phyloP scores from a whole-genome alignment of 2,329 filamentous ascomycete genomes.

The Xylaria multiplex region DNA sequence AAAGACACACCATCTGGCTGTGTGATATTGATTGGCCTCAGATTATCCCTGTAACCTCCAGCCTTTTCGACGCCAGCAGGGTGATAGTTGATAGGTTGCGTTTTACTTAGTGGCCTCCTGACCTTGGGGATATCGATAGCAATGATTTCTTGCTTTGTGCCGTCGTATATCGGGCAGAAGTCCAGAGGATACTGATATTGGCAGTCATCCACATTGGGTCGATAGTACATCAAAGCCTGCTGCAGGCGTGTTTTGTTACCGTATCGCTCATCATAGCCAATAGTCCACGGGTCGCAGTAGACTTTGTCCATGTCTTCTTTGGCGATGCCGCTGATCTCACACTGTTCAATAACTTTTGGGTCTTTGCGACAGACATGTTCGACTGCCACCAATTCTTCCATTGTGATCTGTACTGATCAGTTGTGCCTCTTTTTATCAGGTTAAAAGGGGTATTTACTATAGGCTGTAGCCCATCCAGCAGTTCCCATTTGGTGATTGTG shows the following conservation, averaged over 20 bases:
- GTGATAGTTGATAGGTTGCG: constrained; percentile 81
- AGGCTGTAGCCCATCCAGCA: constrained; percentile 80
- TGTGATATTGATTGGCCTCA: constrained; percentile 89
- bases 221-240: constrained; percentile 96
- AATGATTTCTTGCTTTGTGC: constrained; percentile 79
- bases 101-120: constrained; percentile 77
- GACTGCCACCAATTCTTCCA: constrained; percentile 87
- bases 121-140: constrained; percentile 85
- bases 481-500: constrained; percentile 78
- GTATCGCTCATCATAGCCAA: constrained; percentile 91
- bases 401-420: constrained; percentile 72
- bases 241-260: constrained; percentile 82
- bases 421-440: not conserved
- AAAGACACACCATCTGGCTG: constrained; percentile 92
- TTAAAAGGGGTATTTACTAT: constrained; percentile 62
- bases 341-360: constrained; percentile 90
- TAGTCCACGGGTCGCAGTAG: constrained; percentile 96
- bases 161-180: constrained; percentile 92
- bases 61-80: constrained; percentile 75
- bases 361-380: constrained; percentile 81
- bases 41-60: constrained; percentile 78
- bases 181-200: constrained; percentile 93
- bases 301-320: constrained; percentile 91
- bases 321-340: constrained; percentile 81
- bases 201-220: constrained; percentile 83